Evolutionary conservation across 2,329 filamentous ascomycete genomes (phyloP), one percentile per base, ranked within the genome.

Genomic region (Orbilia javanica): DNA sequence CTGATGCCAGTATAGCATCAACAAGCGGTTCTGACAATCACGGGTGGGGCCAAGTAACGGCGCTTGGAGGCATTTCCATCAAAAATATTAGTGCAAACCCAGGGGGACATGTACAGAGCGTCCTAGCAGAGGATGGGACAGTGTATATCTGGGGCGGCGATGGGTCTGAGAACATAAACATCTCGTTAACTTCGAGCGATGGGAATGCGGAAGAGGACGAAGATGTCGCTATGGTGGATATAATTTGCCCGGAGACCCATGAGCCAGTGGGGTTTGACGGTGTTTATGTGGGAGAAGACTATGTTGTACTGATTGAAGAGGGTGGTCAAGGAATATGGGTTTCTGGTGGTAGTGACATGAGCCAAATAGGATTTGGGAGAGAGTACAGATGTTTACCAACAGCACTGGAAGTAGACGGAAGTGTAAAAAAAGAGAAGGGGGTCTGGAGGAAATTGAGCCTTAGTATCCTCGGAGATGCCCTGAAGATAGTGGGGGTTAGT

Each of bases 71-170:
- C 1, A 36, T 77, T 1, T 4, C 15, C 1, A 66, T 77, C 13
- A 22, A 46, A 4, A 20, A 27, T 20, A 71, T 77, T 3, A 36
- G 48, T 0, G 65, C 57, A 5, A 52, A 69, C 20, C 66, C 64
- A 4, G 66, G 60, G 4, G 60, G 73, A 18, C 73, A 77, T 29
- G 50, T 77, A 6, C 73, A 77, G 52, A 31, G 42, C 3, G 73
- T 60, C 2, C 29, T 77, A 18, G 29, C 48, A 18, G 44, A 57
- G 2, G 66, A 71, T 34, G 66, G 73, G 15, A 71, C 73, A 18
- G 73, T 22, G 6, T 77, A 77, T 20, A 27, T 70, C 13, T 77
- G 73, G 73, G 73, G 73, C 22, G 73, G 73, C 7, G 73, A 77
- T 50, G 73, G 73, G 22, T 71, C 73, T 6, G 73, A 77, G 31